Evolutionary conservation across 1,284 basidiomycete species (phyloP).

Genomic region (Malassezia vespertilionis): DNA sequence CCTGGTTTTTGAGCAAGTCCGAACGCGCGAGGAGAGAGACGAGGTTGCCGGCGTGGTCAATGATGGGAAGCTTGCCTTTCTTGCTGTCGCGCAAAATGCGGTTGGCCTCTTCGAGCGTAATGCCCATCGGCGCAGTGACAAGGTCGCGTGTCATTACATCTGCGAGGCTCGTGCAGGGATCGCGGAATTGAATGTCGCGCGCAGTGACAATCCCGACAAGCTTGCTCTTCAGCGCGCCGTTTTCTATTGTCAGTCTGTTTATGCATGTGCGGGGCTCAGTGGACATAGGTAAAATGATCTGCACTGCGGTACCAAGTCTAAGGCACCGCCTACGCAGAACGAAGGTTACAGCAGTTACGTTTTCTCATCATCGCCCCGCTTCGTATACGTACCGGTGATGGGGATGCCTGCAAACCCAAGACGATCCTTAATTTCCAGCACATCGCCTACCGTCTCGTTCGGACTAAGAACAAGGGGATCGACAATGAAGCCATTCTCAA

Average conservation of each 20-base stretch:
- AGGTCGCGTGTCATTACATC: constrained; percentile 68
- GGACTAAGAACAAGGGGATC: constrained; percentile 71
- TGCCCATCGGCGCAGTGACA: constrained; percentile 38
- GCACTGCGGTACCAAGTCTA: constrained; percentile 64
- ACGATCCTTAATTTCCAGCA: constrained; percentile 80
- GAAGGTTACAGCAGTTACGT: constrained; percentile 59
- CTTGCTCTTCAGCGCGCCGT: constrained; percentile 73
- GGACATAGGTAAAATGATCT: constrained; percentile 52
- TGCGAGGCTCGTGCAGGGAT: constrained; percentile 59
- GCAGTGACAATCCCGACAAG: constrained; percentile 93
- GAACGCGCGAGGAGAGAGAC: constrained; percentile 56
- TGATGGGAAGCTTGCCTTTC: constrained; percentile 77
- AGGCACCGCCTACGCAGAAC: constrained; percentile 64
- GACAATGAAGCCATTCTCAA: constrained; percentile 93
- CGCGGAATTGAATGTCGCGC: constrained; percentile 88
- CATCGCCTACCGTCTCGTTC: constrained; percentile 71
- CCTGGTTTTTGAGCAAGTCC: constrained; percentile 94
- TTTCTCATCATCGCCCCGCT: constrained; percentile 51
- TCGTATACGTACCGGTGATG: constrained; percentile 67
- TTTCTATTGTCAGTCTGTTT: constrained; percentile 54
- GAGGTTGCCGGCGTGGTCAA: constrained; percentile 36
- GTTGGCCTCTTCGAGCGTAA: constrained; percentile 81
- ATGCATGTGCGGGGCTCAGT: constrained; percentile 42
- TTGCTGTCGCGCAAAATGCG: constrained; percentile 87
- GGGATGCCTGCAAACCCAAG: constrained; percentile 95